Evolutionary conservation across 352 stramenopile genomes (phyloP), one percentile per base, ranked within the genome.

Genomic region (Phytopythium mirpurense): DNA sequence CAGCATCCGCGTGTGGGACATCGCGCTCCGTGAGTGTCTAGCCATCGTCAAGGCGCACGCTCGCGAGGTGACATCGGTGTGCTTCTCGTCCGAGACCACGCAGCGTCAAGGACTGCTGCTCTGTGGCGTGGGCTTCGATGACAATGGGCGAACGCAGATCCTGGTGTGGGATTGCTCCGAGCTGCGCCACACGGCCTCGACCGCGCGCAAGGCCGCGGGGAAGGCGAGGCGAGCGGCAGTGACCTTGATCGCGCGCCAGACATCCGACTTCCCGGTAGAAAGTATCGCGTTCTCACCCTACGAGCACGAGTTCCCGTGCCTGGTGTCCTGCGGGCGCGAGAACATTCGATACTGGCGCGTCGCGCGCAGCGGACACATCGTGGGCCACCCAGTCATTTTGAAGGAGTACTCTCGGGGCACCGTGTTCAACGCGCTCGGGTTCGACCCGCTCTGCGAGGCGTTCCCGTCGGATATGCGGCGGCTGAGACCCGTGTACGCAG

Each of bases 271-370:
- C 35, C 65, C 74, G 8, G 76, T 97, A 46, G 55, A 68, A 16
- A 67, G 57, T 0, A 72, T 93, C 31, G 67, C 68, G 15, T 97
- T 96, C 45, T 95, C 86, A 1, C 86, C 86, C 0, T 96, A 94
- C 51, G 88, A 96, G 19, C 16, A 63, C 21, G 57, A 59, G 23
- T 60, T 67, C 38, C 56, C 50, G 1, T 70, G 76, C 19, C 76
- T 97, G 8, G 82, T 97, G 16, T 94, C 85, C 2, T 96, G 87
- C 57, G 90, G 90, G 5, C 79, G 82, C 16, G 89, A 97, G 55
- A 97, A 97, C 63, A 68, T 97, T n/a, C 83, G 90, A 2, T 96
- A 97, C 48, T 97, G 88, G 89, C 85, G 88, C 6, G 56, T 96
- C 7, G 62, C 57, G 18, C 69, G 47, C 31, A 63, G 51, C 18